Conservation (phyloP, 345 rosid genomes). For the Carallia brachiata region DNA sequence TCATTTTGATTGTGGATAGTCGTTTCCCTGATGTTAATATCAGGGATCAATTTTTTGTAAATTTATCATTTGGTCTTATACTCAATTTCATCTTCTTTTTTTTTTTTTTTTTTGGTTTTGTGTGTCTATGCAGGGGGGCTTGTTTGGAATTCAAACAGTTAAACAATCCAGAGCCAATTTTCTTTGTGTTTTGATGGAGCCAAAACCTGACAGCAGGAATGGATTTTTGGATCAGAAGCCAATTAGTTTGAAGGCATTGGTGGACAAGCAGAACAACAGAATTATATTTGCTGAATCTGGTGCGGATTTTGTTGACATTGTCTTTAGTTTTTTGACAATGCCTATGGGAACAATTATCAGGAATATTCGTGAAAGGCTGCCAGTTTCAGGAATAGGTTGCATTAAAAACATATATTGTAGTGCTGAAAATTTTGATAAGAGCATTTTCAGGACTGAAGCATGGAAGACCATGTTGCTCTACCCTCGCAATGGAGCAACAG, state of each 20-base stretch:
- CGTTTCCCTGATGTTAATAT: too few species aligned
- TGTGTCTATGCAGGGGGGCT: too few species aligned
- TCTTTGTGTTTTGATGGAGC: neutral
- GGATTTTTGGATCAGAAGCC: neutral
- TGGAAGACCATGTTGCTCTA: slow-evolving; percentile 24
- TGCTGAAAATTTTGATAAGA: slow-evolving; percentile 14
- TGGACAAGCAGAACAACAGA: slow-evolving; percentile 22
- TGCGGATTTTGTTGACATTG: slow-evolving; percentile 24
- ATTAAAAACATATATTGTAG: slow-evolving; percentile 26
- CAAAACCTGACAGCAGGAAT: neutral
- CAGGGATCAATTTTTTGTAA: too few species aligned
- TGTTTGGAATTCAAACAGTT: too few species aligned
- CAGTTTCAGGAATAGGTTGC: slow-evolving; percentile 2
- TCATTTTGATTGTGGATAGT: too few species aligned
- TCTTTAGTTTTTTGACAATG: slow-evolving; percentile 28
- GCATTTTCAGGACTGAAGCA: neutral
- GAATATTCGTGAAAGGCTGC: neutral
- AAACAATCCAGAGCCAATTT: too few species aligned
- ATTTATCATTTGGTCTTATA: too few species aligned
- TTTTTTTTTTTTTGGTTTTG: too few species aligned
- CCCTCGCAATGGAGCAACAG: slow-evolving; percentile 15
- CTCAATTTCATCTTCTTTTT: too few species aligned
- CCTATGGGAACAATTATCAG: slow-evolving; percentile 19
- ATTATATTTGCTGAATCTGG: slow-evolving; percentile 19
- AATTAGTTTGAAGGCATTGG: slow-evolving; percentile 21